Evolutionary conservation across 1,284 basidiomycete genomes (phyloP), one percentile per base, ranked within the genome.

Genomic region (Quambalaria eucalypti): DNA sequence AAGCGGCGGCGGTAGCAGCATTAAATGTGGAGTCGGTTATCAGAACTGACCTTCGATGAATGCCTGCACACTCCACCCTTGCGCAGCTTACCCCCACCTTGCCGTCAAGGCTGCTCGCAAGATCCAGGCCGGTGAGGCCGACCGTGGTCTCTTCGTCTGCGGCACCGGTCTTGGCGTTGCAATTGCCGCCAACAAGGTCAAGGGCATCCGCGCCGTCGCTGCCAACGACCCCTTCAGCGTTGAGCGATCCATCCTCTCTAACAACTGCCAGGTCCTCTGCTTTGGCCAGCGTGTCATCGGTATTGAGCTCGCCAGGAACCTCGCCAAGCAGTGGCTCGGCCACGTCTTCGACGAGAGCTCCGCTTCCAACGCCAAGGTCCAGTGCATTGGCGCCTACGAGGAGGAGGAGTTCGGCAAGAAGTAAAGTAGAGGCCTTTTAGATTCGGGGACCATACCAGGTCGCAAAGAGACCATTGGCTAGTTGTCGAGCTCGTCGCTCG

Each of bases 271-370:
- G 64, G 74, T 79, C 23, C 69, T 79, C 6, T 78, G 77, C 68
- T 72, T 79, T 54, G 78, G 78, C 29, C 78, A 79, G 62, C 62
- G 78, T 16, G 78, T 79, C 21, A 71, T 79, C 28, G 78, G 78
- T 10, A 63, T 78, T 31, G 78, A 79, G 59, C 66, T 79, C 16
- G 76, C 77, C 6, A 65, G 77, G 49, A 73, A 76, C 52, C 64
- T 79, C 19, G 76, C 76, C 2, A 68, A 69, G 56, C 78, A 79
- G 54, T 79, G 78, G 77, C 65, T 79, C 28, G 76, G 77, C 9
- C 77, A 79, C 65, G 69, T 65, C 30, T 79, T 79, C 46, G 78
- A 79, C 68, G 57, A 70, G 42, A 56, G 54, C 16, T 70, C 68
- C 48, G 74, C 77, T 2, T 74, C 69, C 31, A 77, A 76, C 2